Evolutionary conservation across 1,139 yeast genomes (phyloP).

Genomic region (Geotrichum phurueaensis): DNA sequence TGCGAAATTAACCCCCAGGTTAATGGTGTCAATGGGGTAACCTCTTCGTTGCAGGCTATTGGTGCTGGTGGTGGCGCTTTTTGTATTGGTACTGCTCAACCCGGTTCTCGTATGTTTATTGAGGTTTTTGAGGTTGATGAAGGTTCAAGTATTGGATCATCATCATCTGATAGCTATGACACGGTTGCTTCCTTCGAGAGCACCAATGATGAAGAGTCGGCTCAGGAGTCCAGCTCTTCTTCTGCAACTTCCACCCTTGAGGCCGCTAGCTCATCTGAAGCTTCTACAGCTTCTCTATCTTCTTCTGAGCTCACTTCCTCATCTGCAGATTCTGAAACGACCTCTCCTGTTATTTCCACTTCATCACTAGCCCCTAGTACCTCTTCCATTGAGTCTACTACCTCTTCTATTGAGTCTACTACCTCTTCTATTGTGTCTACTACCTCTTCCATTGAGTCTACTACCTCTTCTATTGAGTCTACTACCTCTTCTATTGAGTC

Average conservation of each 20-base stretch:
- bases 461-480: not conserved
- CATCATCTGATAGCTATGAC: not conserved
- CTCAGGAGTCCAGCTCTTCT: not conserved
- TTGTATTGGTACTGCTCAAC: conserved; percentile 76
- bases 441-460: not conserved
- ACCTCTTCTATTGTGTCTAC: not conserved
- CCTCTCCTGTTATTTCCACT: conserved; percentile 4
- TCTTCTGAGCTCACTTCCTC: not conserved
- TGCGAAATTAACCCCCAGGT: conserved; percentile 74
- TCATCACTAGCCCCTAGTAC: conserved; percentile 8
- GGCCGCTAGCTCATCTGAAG: no score
- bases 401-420: not conserved
- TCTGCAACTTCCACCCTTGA: conserved; percentile 7
- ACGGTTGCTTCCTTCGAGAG: not conserved
- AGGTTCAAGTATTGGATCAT: conserved; percentile 15
- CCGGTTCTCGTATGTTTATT: conserved; percentile 58
- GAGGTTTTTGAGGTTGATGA: conserved; percentile 52
- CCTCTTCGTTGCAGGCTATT: conserved; percentile 33
- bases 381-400: conserved; percentile 1
- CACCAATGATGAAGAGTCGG: not conserved
- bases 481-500: conserved; percentile 8
- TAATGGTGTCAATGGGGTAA: conserved; percentile 51
- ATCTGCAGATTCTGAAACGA: not conserved
- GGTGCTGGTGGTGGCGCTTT: conserved; percentile 66
- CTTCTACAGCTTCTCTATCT: not conserved